Evolutionary conservation across 2,329 filamentous ascomycete species (phyloP), one percentile per base, ranked within the genome.

Genomic region (Talaromyces verruculosus): DNA sequence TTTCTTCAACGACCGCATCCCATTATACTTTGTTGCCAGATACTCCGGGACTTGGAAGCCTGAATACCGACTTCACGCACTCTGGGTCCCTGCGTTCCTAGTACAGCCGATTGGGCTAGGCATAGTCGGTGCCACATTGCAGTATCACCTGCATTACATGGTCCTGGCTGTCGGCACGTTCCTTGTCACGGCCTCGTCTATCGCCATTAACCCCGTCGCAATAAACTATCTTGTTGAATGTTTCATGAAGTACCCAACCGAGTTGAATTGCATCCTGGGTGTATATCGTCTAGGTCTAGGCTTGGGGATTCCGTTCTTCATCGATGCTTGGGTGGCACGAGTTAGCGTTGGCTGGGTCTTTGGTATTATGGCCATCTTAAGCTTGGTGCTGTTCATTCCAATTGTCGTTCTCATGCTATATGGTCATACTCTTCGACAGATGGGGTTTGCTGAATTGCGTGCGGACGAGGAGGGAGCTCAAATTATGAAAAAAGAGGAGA

Each of bases 91-190:
- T 28, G 53, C 55, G 28, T 19, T 64, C 19, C 30, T 67, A 22
- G 11, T 65, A 3, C 60, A 61, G 65, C 61, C 61, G 25, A 55
- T 63, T 30, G 61, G 35, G 2, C 45, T 67, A 5, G 65, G 55
- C 19, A 41, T 67, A 11, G 62, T 64, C 17, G 65, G 61, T 17
- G 45, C 65, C 15, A 47, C 43, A 2, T 25, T 61, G 19, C 30
- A 67, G 41, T 64, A 67, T 39, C 65, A 67, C 22, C 61, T 67
- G 35, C 65, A 61, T 49, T 67, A 67, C 39, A 64, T 67, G 61
- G 65, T 64, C 8, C 61, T 67, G 13, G 65, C 65, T 13, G 55
- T 59, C 13, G 65, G 61, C 3, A 17, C 62, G 2, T 67, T 67
- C 13, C 22, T 67, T 22, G 47, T 67, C 11, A 64, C 55, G 3